These are phyloP conservation scores for Talaromyces verruculosus DNA, from an alignment of 2,329 filamentous ascomycete species.

Conservation along the genomic window DNA sequence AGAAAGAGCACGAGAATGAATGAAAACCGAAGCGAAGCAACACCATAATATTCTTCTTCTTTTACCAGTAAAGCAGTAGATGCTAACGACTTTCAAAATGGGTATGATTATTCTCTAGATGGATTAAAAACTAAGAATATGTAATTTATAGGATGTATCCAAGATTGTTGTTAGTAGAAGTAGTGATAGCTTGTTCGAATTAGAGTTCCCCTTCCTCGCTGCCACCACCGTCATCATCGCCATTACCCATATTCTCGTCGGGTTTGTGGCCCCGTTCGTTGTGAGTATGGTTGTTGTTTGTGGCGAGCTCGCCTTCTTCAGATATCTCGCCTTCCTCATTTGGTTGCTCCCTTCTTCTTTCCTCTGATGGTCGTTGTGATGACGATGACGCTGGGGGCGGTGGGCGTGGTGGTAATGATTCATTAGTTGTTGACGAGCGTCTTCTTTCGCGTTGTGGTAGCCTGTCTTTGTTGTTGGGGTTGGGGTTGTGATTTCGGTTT, in stretches of 20 bases:
- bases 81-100: background rate
- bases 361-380: background rate
- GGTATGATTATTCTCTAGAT: background rate
- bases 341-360: conserved; percentile 12
- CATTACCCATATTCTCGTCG: background rate
- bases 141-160: background rate
- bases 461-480: background rate
- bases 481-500: conserved; percentile 22
- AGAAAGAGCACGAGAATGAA: background rate
- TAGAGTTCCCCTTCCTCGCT: conserved; percentile 46
- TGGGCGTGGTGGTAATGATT: conserved; percentile 5
- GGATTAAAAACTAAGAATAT: background rate
- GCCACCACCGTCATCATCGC: conserved; percentile 32
- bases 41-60: background rate
- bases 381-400: background rate
- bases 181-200: background rate
- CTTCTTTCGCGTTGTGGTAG: conserved; percentile 7
- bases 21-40: conserved; percentile 1
- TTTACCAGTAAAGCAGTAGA: background rate
- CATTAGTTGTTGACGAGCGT: conserved; percentile 2
- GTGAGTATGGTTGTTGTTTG: background rate
- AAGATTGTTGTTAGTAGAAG: background rate
- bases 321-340: conserved; percentile 23
- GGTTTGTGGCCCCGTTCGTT: background rate
- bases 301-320: conserved; percentile 18